Conservation (phyloP, 345 rosid species). For the Arabidopsis arenosa region DNA sequence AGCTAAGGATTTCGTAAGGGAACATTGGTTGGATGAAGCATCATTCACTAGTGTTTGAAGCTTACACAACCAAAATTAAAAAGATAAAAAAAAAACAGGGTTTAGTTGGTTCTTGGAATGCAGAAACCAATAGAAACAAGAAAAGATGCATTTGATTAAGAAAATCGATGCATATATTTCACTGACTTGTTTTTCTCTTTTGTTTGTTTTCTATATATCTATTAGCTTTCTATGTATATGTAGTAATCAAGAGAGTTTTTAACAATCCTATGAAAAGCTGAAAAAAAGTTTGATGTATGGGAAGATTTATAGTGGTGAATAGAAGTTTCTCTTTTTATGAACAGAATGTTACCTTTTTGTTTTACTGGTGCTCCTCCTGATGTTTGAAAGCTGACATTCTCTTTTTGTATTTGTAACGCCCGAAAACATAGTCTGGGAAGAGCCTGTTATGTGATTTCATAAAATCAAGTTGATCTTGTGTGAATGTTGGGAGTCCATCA, state of each 20-base stretch:
- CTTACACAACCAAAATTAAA: background rate
- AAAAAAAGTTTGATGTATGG: conserved; percentile 8
- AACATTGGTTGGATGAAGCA: background rate
- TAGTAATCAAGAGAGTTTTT: background rate
- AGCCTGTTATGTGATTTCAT: conserved; percentile 21
- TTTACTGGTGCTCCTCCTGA: background rate
- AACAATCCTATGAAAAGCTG: background rate
- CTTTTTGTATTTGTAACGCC: conserved; percentile 24
- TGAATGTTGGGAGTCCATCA: conserved; percentile 63
- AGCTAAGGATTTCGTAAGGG: background rate
- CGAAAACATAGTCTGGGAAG: conserved; percentile 24
- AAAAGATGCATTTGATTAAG: conserved; percentile 17
- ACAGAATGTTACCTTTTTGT: conserved; percentile 15
- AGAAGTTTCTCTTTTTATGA: background rate
- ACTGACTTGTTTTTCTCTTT: conserved; percentile 1
- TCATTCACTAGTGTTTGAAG: background rate
- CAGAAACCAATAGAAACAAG: conserved; percentile 18
- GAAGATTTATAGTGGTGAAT: background rate
- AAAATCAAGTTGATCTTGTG: conserved; percentile 42
- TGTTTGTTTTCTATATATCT: background rate
- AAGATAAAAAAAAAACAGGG: background rate
- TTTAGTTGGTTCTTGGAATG: background rate
- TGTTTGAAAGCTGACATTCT: conserved; percentile 20
- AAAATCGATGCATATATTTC: conserved; percentile 16
- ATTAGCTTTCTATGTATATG: background rate